Percentiles rank a stretch among this genome's conserved stretches.
phyloP scores from a whole-genome alignment of 179 eudicot genomes.

The Beta lomatogona region DNA sequence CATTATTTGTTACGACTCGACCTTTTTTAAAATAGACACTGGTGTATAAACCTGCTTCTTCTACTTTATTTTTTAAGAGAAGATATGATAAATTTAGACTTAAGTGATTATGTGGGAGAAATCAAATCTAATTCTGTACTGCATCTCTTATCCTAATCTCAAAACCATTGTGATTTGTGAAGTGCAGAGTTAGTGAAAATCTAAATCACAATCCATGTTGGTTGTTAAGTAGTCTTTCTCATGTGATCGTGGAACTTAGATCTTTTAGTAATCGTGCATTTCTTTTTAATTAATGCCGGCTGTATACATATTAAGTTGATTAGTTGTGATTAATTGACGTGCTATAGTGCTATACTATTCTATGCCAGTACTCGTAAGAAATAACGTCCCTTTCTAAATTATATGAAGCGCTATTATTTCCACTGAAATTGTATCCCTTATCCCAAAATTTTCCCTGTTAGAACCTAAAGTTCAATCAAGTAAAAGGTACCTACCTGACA shows the following conservation, averaged over 20 bases:
- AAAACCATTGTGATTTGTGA: no score
- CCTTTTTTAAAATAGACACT: no score
- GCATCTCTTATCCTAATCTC: background rate
- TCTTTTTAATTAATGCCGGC: background rate
- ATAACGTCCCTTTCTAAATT: background rate
- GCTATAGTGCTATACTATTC: background rate
- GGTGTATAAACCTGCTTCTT: no score
- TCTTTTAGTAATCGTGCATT: background rate
- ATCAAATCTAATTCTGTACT: background rate
- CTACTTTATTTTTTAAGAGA: no score
- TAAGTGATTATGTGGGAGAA: no score
- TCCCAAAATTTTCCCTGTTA: background rate
- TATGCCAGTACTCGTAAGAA: background rate
- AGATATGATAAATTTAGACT: no score
- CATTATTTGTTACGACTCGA: no score
- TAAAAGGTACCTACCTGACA: background rate
- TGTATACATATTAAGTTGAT: background rate
- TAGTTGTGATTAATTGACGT: background rate
- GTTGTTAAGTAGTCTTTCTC: no score
- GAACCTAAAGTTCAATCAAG: background rate
- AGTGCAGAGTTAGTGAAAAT: background rate
- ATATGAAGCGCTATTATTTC: background rate
- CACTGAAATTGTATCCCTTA: constrained; percentile 2
- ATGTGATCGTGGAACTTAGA: background rate
- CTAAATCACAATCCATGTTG: background rate